Evolutionary conservation across 768 basidiomycete genomes (phyloP).

Genomic region (Hygrocybe coccinea): DNA sequence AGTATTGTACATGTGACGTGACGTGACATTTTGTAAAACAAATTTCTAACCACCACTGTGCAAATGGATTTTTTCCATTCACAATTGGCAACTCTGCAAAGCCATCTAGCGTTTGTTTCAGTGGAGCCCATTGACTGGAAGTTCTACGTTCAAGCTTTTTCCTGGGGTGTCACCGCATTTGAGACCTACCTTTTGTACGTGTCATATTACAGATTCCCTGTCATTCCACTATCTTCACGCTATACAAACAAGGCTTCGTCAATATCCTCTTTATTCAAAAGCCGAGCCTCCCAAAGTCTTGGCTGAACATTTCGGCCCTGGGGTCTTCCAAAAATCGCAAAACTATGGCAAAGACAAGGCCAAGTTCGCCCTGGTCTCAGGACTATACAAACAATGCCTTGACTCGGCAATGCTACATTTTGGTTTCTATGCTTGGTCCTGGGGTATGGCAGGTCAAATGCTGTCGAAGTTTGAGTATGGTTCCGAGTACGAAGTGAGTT

Average conservation of each 20-base stretch:
- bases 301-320: slow-evolving; percentile 57
- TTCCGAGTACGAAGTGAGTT: slow-evolving; percentile 64
- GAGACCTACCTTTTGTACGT: slow-evolving; percentile 85
- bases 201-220: background rate
- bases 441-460: slow-evolving; percentile 56
- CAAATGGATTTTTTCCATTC: slow-evolving; percentile 62
- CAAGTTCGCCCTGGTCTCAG: slow-evolving; percentile 68
- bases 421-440: slow-evolving; percentile 80
- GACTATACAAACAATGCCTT: slow-evolving; percentile 66
- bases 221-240: background rate
- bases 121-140: slow-evolving; percentile 78
- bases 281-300: slow-evolving; percentile 66
- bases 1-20: too few species aligned
- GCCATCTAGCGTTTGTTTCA: slow-evolving; percentile 63
- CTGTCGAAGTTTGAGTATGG: slow-evolving; percentile 58
- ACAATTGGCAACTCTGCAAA: slow-evolving; percentile 54
- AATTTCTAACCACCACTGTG: background rate
- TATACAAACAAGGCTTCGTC: slow-evolving; percentile 51
- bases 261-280: slow-evolving; percentile 81
- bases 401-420: slow-evolving; percentile 68
- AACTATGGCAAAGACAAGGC: slow-evolving; percentile 89
- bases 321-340: slow-evolving; percentile 86
- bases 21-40: too few species aligned
- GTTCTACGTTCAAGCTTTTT: slow-evolving; percentile 69
- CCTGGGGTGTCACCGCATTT: slow-evolving; percentile 75